Base-by-base conservation (phyloP, 192 early-diverging fungal genomes). In the Entrophospora sp. region DNA sequence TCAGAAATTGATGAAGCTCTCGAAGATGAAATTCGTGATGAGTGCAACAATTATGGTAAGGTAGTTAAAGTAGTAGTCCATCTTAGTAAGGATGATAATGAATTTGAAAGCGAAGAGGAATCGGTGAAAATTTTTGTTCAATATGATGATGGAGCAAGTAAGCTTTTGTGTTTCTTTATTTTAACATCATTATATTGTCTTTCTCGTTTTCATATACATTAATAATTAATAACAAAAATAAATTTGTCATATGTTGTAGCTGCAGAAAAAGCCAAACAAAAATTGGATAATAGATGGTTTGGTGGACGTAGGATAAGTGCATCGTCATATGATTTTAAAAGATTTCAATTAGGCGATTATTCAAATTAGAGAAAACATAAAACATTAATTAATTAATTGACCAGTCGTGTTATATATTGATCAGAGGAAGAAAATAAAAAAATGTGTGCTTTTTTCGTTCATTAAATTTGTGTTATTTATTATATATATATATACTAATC, bases 231-330 rank as follows among this genome's bases (percentile, higher is more conserved):
- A n/a, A n/a, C 22, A 30, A 2, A 13, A 60, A n/a, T 13, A 61
- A 34, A 57, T 40, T 61, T 32, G 22, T 32, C 52, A 12, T 13
- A 22, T 49, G 25, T n/a, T 37, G 18, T 7, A 85, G 86, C 75
- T 72, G 80, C 86, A 6, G 70, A 67, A 5, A 79, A 80, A 28
- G 90, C 93, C 13, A 58, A 81, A 31, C 75, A 74, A 57, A 82
- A 83, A 35, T 74, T 95, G 36, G 79, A 92, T 61, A 85, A 85
- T 27, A 84, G 93, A 31, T 93, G 85, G 79, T 95, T 95, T 75
- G 91, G 86, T 35, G 90, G 91, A 7, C 79, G 87, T 45, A 84
- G 79, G 31, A 74, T 95, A 32, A 64, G 71, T 4, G 91, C 91
- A 1, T 63, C 74, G 7, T 75, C 84, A 30, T 87, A 76, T 56